Conservation (phyloP, 345 rosid genomes). For the Eucalyptus viminalis region DNA sequence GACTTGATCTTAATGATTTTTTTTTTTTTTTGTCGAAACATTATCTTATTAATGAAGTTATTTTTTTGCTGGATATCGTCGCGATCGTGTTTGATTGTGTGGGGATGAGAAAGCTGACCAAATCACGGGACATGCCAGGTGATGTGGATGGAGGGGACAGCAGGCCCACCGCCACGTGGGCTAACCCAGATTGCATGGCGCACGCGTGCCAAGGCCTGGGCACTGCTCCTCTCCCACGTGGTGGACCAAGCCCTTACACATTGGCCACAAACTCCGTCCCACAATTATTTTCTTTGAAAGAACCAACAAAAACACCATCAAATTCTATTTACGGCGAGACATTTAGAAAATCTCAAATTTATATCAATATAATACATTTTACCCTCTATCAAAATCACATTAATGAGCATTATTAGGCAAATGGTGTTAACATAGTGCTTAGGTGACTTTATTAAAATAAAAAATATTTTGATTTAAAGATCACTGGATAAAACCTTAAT, state of each 20-base stretch:
- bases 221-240: not conserved
- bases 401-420: too few relatives aligned
- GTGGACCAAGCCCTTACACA: not conserved
- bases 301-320: too few relatives aligned
- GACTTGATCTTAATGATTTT: too few relatives aligned
- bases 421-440: too few relatives aligned
- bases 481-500: fast-evolving
- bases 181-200: not conserved
- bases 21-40: too few relatives aligned
- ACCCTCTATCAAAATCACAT: fast-evolving
- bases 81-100: not conserved
- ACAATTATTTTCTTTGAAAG: too few relatives aligned
- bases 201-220: not conserved
- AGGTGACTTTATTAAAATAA: too few relatives aligned
- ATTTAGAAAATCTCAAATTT: not conserved
- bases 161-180: not conserved
- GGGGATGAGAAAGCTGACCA: not conserved
- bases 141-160: not conserved
- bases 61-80: not conserved
- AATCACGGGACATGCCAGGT: not conserved
- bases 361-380: too few relatives aligned
- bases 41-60: not conserved
- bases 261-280: not conserved
- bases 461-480: too few relatives aligned
- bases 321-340: too few relatives aligned